phyloP scores from a whole-genome alignment of 75 land plant genomes.

The Chamaecyparis obtusa region DNA sequence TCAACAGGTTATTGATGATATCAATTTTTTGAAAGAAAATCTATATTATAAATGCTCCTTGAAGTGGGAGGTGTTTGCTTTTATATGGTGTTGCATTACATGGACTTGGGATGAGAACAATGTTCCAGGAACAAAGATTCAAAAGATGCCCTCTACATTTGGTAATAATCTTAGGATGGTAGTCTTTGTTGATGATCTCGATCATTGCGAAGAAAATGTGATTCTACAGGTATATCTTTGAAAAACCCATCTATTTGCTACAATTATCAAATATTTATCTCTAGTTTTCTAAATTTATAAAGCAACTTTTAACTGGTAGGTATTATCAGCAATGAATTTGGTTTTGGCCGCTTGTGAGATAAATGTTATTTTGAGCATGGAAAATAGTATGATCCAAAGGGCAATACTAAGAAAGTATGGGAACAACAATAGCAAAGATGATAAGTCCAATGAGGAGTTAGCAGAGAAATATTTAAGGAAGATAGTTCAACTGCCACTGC shows the following conservation, averaged over 20 bases:
- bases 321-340: background rate
- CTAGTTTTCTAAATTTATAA: background rate
- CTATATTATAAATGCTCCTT: too few relatives aligned
- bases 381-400: background rate
- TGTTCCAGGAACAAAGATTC: background rate
- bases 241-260: background rate
- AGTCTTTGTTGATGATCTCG: too few relatives aligned
- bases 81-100: background rate
- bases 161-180: too few relatives aligned
- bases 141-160: background rate
- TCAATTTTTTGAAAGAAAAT: too few relatives aligned
- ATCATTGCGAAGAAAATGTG: background rate
- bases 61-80: background rate
- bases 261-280: background rate
- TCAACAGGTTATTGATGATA: too few relatives aligned
- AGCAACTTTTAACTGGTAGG: background rate
- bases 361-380: too few relatives aligned
- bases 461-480: too few relatives aligned
- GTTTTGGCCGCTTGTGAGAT: too few relatives aligned
- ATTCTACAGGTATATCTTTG: background rate
- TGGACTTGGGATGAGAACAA: background rate
- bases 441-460: background rate
- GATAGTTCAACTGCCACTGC: too few relatives aligned
- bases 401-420: background rate
- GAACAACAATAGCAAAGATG: background rate